Percentiles rank a stretch among this genome's conserved stretches.
phyloP scores from a whole-genome alignment of 495 filamentous ascomycete genomes.

The Penicillium argentinense region DNA sequence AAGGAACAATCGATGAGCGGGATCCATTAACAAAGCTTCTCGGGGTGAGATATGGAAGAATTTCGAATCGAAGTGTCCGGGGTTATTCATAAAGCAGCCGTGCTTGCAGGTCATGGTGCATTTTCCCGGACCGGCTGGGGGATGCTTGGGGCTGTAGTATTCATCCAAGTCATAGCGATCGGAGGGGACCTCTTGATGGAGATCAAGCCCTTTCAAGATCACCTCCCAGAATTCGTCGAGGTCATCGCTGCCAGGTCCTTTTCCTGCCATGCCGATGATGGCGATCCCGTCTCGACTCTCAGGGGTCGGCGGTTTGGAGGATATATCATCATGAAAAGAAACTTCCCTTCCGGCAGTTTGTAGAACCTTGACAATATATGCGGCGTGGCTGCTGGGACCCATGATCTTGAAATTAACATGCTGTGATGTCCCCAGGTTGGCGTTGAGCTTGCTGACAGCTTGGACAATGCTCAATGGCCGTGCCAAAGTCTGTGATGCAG shows the following conservation, averaged over 20 bases:
- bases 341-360: too few species aligned
- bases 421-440: too few species aligned
- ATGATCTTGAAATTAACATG: too few species aligned
- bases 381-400: too few species aligned
- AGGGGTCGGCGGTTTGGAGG: too few species aligned
- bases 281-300: too few species aligned
- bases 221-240: slow-evolving; percentile 66
- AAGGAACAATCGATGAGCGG: slow-evolving; percentile 77
- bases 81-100: slow-evolving; percentile 81
- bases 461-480: too few species aligned
- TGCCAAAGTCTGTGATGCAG: too few species aligned
- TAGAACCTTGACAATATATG: too few species aligned
- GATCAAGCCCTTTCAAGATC: slow-evolving; percentile 58
- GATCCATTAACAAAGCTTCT: slow-evolving; percentile 81
- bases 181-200: slow-evolving; percentile 51
- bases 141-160: slow-evolving; percentile 69
- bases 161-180: slow-evolving; percentile 68
- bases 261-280: slow-evolving; percentile 70
- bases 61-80: slow-evolving; percentile 73
- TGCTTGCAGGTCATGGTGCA: slow-evolving; percentile 69
- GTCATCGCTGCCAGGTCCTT: slow-evolving; percentile 63
- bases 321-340: too few species aligned
- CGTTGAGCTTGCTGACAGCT: too few species aligned
- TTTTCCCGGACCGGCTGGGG: slow-evolving; percentile 71
- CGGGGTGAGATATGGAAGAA: slow-evolving; percentile 94